A percentile compares a stretch with the other conserved stretches of the same genome.
Evolutionary conservation across 768 basidiomycete species (phyloP).

Genomic region (Serpula lacrymans): DNA sequence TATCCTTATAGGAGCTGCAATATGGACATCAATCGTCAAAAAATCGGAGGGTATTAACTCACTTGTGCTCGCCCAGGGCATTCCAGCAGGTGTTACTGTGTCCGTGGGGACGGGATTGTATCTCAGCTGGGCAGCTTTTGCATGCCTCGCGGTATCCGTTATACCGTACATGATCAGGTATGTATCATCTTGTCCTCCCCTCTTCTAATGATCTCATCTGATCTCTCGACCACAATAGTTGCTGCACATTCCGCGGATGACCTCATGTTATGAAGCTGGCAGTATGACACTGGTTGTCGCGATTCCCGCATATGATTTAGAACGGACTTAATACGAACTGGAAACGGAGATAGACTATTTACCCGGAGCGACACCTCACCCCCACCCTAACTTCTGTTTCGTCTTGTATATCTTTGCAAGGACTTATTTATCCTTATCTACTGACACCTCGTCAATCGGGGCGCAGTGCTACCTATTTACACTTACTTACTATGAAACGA

Average conservation of each 20-base stretch:
- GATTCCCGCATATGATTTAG: too few species aligned
- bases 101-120: conserved; percentile 60
- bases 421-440: too few species aligned
- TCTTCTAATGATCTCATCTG: not conserved
- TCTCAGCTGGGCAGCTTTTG: conserved; percentile 75
- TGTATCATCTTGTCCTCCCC: conserved; percentile 19
- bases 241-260: conserved; percentile 77
- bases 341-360: too few species aligned
- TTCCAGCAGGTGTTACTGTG: conserved; percentile 60
- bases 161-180: conserved; percentile 79
- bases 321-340: too few species aligned
- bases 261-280: conserved; percentile 17
- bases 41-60: conserved; percentile 59
- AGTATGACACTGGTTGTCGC: not conserved
- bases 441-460: too few species aligned
- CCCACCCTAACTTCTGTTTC: too few species aligned
- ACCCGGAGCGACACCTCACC: too few species aligned
- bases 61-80: conserved; percentile 37
- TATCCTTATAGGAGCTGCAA: conserved; percentile 63
- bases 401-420: too few species aligned
- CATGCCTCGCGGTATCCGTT: conserved; percentile 57
- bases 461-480: too few species aligned
- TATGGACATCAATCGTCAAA: conserved; percentile 77
- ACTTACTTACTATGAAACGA: too few species aligned
- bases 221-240: conserved; percentile 47